Evolutionary conservation across 768 basidiomycete genomes (phyloP).

Genomic region (Saitozyma sp.): DNA sequence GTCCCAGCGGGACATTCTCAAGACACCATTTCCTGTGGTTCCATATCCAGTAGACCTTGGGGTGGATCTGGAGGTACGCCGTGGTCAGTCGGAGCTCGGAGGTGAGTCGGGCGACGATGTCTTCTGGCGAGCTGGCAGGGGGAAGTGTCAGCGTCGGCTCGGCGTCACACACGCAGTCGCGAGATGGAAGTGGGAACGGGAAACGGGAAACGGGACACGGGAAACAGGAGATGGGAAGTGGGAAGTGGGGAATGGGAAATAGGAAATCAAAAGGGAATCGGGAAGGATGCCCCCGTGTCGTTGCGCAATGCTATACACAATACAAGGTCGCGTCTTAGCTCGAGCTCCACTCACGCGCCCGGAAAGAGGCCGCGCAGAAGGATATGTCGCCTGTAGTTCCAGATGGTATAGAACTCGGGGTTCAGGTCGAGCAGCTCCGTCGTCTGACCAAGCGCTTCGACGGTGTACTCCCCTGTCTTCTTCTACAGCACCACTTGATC

Average conservation of each 20-base stretch:
- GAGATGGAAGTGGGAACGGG: neutral
- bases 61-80: constrained; percentile 73
- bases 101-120: constrained; percentile 65
- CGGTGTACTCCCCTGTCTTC: constrained; percentile 65
- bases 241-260: no score
- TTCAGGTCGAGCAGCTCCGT: constrained; percentile 75
- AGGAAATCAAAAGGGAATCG: no score
- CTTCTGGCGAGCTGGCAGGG: constrained; percentile 52
- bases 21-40: constrained; percentile 96
- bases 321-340: neutral
- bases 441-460: constrained; percentile 75
- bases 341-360: constrained; percentile 57
- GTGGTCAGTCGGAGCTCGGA: constrained; percentile 80
- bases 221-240: no score
- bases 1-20: constrained; percentile 72
- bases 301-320: neutral
- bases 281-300: neutral
- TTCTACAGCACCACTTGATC: constrained; percentile 59
- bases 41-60: constrained; percentile 99
- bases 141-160: neutral
- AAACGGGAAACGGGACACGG: no score
- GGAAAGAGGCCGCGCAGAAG: constrained; percentile 71
- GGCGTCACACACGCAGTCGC: neutral
- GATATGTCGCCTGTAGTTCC: constrained; percentile 90
- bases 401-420: constrained; percentile 93